Base-by-base conservation (phyloP, 2,329 filamentous ascomycete genomes). In the Xylaria sp. region DNA sequence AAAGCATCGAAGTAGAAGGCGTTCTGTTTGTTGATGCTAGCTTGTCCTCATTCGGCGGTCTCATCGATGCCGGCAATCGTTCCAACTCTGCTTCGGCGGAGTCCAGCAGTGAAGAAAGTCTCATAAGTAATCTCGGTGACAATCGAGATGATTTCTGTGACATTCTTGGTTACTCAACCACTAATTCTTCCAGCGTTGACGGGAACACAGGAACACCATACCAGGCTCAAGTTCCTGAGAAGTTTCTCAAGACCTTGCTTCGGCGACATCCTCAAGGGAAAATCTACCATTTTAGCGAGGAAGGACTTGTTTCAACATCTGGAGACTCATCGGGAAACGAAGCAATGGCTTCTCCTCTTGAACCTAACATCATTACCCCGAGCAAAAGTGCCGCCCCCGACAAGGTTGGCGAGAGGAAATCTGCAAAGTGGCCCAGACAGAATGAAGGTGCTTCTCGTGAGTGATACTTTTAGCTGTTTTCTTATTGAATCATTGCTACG, bases 261-360 rank as follows among this genome's bases (percentile, higher is more conserved):
- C 79, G 79, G 7, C 77, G 80, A 1, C 83, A 86, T 65, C 85
- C 84, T 0, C 73, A 78, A 5, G 85, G 85, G 0, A 82, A 81
- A 59, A 79, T 85, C 0, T 86, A 84, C 70, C 81, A 81, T 57
- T 83, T 83, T 31, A 80, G 80, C n/a, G 75, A 76, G 7, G 74
- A 79, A 9, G 83, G 82, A 0, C 74, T 78, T 7, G 42, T 46
- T 46, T 46, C 42, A 23, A 46, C 42, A 46, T 46, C 42, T 10
- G 42, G 42, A 46, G 42, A 46, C 23, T 46, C 42, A 0, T 46
- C 42, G n/a, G 42, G 42, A 11, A 46, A 10, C 9, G 42, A 46
- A 46, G n/a, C 42, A 11, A 5, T n/a, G 2, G 3, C 7, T 23
- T 20, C 42, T 23, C 9, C 9, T 46, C 17, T 46, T 46, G n/a